These are phyloP conservation scores for Boletus pseudo-olivaceus DNA, from an alignment of 768 basidiomycete species.

Conservation along the genomic window DNA sequence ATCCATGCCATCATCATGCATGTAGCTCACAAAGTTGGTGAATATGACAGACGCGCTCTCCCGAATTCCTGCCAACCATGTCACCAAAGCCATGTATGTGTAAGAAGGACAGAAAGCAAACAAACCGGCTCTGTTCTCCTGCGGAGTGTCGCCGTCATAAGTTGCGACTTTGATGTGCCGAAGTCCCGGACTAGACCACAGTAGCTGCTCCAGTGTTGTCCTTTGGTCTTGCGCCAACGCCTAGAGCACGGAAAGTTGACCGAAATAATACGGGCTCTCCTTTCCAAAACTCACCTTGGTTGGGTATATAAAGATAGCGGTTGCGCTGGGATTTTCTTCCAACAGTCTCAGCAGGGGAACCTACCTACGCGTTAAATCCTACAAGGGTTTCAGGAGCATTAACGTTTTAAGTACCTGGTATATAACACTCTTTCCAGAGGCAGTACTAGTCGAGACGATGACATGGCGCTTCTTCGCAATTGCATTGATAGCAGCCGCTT, in stretches of 20 bases:
- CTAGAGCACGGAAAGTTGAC: slow-evolving; percentile 33
- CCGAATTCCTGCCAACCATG: slow-evolving; percentile 51
- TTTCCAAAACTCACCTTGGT: slow-evolving; percentile 57
- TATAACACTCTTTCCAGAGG: slow-evolving; percentile 85
- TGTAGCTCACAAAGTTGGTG: slow-evolving; percentile 75
- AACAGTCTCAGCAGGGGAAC: slow-evolving; percentile 67
- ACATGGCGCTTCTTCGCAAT: slow-evolving; percentile 60
- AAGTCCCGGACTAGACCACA: slow-evolving; percentile 59
- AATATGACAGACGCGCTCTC: slow-evolving; percentile 77
- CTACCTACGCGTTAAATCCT: slow-evolving; percentile 32
- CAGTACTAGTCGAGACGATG: slow-evolving; percentile 87
- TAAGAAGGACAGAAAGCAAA: background rate
- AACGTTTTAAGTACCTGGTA: slow-evolving; percentile 63
- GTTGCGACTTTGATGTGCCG: slow-evolving; percentile 64
- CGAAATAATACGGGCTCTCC: background rate
- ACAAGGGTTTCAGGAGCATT: background rate
- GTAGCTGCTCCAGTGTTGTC: slow-evolving; percentile 61
- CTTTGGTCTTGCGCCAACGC: slow-evolving; percentile 90
- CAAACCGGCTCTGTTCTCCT: slow-evolving; percentile 59
- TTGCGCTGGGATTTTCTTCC: slow-evolving; percentile 56
- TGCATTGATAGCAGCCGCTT: slow-evolving; percentile 68
- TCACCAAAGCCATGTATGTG: background rate
- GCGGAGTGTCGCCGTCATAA: slow-evolving; percentile 87
- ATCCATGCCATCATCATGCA: background rate
- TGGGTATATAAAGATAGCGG: slow-evolving; percentile 83